Conservation (phyloP, 2,329 filamentous ascomycete genomes). For the Venturia asperata region DNA sequence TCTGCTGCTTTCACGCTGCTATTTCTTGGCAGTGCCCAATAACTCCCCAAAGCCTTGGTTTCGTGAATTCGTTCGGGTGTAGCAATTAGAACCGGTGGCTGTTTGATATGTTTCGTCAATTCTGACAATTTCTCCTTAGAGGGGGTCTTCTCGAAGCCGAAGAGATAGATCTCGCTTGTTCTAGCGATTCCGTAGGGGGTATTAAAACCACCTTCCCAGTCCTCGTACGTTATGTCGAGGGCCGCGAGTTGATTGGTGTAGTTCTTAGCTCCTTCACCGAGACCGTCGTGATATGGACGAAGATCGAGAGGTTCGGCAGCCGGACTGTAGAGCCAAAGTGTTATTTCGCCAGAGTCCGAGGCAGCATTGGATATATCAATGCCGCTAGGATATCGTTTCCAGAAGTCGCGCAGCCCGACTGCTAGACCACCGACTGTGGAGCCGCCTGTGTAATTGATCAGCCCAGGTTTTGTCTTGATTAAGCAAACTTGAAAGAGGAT, state of each 20-base stretch:
- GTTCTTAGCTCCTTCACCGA: constrained; percentile 43
- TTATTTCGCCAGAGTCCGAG: constrained; percentile 46
- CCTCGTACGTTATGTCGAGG: constrained; percentile 57
- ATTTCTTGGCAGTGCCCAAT: constrained; percentile 43
- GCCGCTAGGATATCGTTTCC: constrained; percentile 55
- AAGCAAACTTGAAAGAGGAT: background rate
- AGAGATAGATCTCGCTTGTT: constrained; percentile 51
- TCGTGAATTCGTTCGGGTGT: constrained; percentile 44
- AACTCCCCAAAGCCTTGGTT: constrained; percentile 49
- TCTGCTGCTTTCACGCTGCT: constrained; percentile 29
- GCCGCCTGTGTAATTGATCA: constrained; percentile 25
- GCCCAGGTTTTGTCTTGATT: background rate
- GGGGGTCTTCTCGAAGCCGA: constrained; percentile 48
- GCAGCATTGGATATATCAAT: constrained; percentile 49
- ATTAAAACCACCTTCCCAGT: constrained; percentile 50
- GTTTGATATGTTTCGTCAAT: constrained; percentile 42
- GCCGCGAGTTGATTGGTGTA: constrained; percentile 54
- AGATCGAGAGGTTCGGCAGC: constrained; percentile 50
- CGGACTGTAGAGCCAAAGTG: constrained; percentile 55
- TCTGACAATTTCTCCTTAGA: constrained; percentile 40
- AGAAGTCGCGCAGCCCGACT: constrained; percentile 53
- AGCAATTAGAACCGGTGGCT: constrained; percentile 47
- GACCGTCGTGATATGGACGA: constrained; percentile 51
- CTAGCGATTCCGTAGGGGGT: constrained; percentile 52
- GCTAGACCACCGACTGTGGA: constrained; percentile 52